phyloP scores from a whole-genome alignment of 176 grass and related monocot species.

The Paspalum notatum region DNA sequence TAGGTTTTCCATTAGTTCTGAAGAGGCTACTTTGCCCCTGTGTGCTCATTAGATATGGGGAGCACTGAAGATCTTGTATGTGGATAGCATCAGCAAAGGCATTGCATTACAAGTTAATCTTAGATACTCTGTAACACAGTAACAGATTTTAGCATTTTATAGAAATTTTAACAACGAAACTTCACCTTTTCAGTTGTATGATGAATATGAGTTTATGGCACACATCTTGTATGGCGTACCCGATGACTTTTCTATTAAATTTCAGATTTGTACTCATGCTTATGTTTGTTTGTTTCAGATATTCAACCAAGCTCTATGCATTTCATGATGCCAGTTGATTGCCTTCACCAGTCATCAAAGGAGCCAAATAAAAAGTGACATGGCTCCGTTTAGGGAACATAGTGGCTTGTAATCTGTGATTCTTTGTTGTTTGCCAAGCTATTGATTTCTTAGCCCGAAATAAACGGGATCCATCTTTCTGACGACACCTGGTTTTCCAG shows the following conservation, averaged over 20 bases:
- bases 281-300: constrained; percentile 40
- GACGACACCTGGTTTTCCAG: constrained; percentile 14
- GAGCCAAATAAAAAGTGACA: constrained; percentile 33
- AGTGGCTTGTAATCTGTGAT: constrained; percentile 26
- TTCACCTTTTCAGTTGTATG: not conserved
- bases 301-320: constrained; percentile 1
- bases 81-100: too few relatives aligned
- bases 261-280: not conserved
- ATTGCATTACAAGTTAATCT: constrained; percentile 4
- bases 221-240: not conserved
- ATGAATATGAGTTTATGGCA: not conserved
- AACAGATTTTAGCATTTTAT: not conserved
- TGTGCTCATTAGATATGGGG: not conserved
- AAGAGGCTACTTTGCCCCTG: not conserved
- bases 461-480: not conserved
- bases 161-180: not conserved
- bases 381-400: constrained; percentile 3
- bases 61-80: not conserved
- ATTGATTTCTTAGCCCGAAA: constrained; percentile 5
- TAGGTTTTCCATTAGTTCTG: constrained; percentile 6
- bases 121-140: not conserved
- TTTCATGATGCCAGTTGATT: constrained; percentile 28
- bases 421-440: constrained; percentile 26
- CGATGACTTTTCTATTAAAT: not conserved
- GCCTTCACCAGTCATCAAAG: constrained; percentile 29